These are phyloP conservation scores for Rhododendron simsii DNA, from an alignment of 148 eudicot genomes.

Conservation along the genomic window DNA sequence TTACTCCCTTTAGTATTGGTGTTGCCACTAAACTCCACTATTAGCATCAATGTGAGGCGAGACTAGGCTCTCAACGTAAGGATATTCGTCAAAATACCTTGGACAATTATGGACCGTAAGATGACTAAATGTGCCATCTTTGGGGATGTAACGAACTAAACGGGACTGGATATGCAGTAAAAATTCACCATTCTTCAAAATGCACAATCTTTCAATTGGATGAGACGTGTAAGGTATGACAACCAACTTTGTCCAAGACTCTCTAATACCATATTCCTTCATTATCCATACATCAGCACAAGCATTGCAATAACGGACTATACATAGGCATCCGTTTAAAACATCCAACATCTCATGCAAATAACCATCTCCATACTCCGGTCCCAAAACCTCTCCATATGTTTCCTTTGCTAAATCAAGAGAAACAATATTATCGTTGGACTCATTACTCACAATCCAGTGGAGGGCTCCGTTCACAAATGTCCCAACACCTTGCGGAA, in stretches of 20 bases:
- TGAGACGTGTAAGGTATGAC: not conserved
- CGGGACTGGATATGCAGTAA: not conserved
- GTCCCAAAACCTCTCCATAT: too few species aligned
- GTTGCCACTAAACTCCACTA: not conserved
- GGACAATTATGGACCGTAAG: not conserved
- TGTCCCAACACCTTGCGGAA: not conserved
- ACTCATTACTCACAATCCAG: not conserved
- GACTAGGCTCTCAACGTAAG: not conserved
- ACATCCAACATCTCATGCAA: constrained; percentile 5
- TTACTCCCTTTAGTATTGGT: not conserved
- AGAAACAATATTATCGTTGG: not conserved
- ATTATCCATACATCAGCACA: constrained; percentile 26
- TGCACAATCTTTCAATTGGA: too few species aligned
- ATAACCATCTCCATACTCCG: not conserved
- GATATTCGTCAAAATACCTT: not conserved
- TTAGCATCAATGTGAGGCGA: not conserved
- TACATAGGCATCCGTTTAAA: not conserved
- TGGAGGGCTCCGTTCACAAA: not conserved
- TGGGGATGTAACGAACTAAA: not conserved
- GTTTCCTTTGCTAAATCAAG: constrained; percentile 9
- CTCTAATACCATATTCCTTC: constrained; percentile 23
- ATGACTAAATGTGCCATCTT: not conserved
- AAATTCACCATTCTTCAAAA: not conserved
- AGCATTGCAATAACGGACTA: not conserved
- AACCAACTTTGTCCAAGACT: not conserved